Conservation (phyloP, 1,284 basidiomycete species). For the Sporisorium graminicola region DNA sequence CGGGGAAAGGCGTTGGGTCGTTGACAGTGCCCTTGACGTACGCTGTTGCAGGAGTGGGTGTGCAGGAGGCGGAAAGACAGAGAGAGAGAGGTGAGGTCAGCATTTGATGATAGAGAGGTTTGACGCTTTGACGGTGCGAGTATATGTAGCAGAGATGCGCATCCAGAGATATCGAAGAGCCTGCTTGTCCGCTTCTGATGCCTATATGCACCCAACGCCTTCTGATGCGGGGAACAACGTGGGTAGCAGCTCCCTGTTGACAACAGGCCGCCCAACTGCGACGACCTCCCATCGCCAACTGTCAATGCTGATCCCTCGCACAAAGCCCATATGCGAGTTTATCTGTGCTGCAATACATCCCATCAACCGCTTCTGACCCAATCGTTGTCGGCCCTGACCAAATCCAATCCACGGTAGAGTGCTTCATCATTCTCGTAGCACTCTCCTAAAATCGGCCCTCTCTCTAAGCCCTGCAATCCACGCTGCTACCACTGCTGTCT, state of each 20-base stretch:
- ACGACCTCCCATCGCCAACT: not conserved
- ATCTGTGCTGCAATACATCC: not conserved
- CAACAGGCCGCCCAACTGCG: too few species aligned
- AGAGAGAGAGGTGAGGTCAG: not conserved
- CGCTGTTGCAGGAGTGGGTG: slow-evolving; percentile 73
- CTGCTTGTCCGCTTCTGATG: not conserved
- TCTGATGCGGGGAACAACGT: not conserved
- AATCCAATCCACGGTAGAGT: not conserved
- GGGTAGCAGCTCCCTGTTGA: not conserved
- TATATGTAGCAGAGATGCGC: not conserved
- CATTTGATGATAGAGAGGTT: not conserved
- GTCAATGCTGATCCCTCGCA: not conserved
- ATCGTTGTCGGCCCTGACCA: not conserved
- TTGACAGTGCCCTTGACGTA: slow-evolving; percentile 94
- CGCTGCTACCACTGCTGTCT: not conserved
- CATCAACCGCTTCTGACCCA: not conserved
- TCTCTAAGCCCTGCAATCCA: too few species aligned
- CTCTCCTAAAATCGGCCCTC: not conserved
- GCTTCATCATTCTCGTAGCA: not conserved
- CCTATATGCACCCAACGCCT: too few species aligned
- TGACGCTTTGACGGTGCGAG: not conserved
- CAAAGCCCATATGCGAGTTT: not conserved
- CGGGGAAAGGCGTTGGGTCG: slow-evolving; percentile 90
- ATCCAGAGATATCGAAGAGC: not conserved
- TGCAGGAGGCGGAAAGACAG: not conserved